Evolutionary conservation across 2,329 filamentous ascomycete genomes (phyloP), one percentile per base, ranked within the genome.

Genomic region (Neofusicoccum cordaticola): DNA sequence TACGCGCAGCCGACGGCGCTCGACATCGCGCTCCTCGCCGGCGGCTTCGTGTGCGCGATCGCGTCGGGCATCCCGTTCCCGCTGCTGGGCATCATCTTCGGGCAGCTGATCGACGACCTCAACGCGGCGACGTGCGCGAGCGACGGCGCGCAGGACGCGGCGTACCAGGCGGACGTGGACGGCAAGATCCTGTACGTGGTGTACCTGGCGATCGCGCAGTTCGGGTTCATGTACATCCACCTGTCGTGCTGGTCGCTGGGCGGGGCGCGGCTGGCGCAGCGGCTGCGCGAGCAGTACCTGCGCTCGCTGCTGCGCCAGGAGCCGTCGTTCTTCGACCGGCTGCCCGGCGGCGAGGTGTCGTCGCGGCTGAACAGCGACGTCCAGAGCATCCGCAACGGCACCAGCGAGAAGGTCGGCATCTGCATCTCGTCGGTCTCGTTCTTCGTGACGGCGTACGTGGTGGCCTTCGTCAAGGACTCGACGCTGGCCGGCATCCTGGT

Each of bases 321-420:
- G 64, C 82, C 86, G 0, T 78, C 85, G 13, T 90, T 85, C 72
- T 89, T 90, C 71, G 88, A 90, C 69, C 82, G 81, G 13, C 79
- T 88, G 9, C 83, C 85, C 52, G 82, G 86, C 0, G 88, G 87
- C 15, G 86, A 90, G 72, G 84, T 90, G 12, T 83, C 85, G 1
- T 85, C 86, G 8, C 81, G 88, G 17, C 82, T 91, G 48, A 87
- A 87, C 70, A 81, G 82, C 62, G 88, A 91, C 69, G 88, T 90
- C 39, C 84, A 88, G 65, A 84, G 85, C 1, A 86, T 91, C 60
- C 88, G 89, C 70, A 83, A 84, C 0, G 89, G 89, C 13, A 90
- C 88, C 0, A 88, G 86, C 1, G 89, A 91, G 74, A 91, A 91
- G 73, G 88, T 90, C 15, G 88, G 88, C 60, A 84, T 90, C 39